Evolutionary conservation across 1,284 basidiomycete species (phyloP), one percentile per base, ranked within the genome.

Genomic region (Tranzscheliella williamsii): DNA sequence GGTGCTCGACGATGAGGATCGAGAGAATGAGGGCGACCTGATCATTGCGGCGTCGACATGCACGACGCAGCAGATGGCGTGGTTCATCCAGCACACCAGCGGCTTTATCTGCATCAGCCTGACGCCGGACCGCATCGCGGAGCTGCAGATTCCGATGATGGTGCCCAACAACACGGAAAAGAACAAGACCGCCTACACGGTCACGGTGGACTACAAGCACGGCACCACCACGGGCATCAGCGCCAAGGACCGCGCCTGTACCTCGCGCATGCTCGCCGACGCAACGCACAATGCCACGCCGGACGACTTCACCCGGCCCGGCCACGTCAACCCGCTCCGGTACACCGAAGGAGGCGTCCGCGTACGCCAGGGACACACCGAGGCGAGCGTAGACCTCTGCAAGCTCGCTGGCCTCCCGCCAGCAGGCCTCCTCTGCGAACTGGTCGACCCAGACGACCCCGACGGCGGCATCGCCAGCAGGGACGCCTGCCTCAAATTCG

Each of bases 221-320:
- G 90, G 90, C 87, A 94, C 90, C 1, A 87, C 91, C 1, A 99
- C 95, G 8, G 95, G 95, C 26, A 99, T 99, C 70, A 95, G 91
- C 37, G 94, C 95, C 4, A 87, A 91, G 79, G 94, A 99, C 80
- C 86, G 95, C 50, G 87, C 90, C 5, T 82, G 93, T 46, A 94
- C 92, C 7, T 89, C 84, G 1, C 85, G 89, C 31, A 87, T 88
- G 46, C 85, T 97, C 24, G 88, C 92, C 1, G 66, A 71, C 24
- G 18, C 31, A 0, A 16, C 24, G 5, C 38, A 57, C 8, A 31
- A 36, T 4, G 70, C 69, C 3, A 43, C 18, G 40, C 32, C 55
- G n/a, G 80, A 83, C 5, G 88, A 95, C 70, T 96, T 99, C 76
- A 86, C 86, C 2, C 85, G 93, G 23, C 95, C 95, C 4, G 95